Percentiles rank a stretch among this genome's conserved stretches.
Evolutionary conservation across 108 stramenopile genomes (phyloP).

Genomic region (Fragilariopsis cylindrus): DNA sequence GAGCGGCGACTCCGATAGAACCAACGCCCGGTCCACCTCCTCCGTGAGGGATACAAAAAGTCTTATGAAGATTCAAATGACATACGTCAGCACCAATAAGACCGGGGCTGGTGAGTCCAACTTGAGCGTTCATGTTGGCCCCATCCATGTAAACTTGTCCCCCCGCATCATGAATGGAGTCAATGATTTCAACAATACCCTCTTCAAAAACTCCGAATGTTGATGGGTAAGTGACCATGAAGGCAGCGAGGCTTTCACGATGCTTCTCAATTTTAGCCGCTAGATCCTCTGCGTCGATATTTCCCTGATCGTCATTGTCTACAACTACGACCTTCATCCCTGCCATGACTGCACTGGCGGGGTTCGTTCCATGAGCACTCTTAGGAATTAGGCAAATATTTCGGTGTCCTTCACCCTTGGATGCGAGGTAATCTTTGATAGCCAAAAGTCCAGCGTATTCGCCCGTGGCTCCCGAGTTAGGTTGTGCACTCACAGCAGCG

Average conservation of each 20-base stretch:
- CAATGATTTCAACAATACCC: constrained; percentile 88
- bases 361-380: constrained; percentile 99
- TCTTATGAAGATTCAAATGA: constrained; percentile 99
- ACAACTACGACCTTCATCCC: constrained; percentile 98
- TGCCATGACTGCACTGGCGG: constrained; percentile 95
- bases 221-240: constrained; percentile 99
- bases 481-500: constrained; percentile 97
- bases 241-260: constrained; percentile 88
- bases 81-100: constrained; percentile 98
- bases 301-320: constrained; percentile 91
- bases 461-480: constrained; percentile 97
- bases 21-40: constrained; percentile 99
- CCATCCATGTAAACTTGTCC: constrained; percentile 99
- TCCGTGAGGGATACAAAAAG: constrained; percentile 99
- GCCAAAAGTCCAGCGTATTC: constrained; percentile 97
- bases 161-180: constrained; percentile 89
- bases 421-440: constrained; percentile 89
- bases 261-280: constrained; percentile 92
- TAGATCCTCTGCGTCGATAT: constrained; percentile 93
- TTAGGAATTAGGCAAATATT: constrained; percentile 98
- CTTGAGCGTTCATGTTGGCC: constrained; percentile 99
- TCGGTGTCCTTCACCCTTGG: constrained; percentile 87
- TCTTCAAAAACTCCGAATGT: constrained; percentile 99
- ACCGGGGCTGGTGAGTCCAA: constrained; percentile 96
- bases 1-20: constrained; percentile 93